Evolutionary conservation across 1,139 yeast genomes (phyloP).

Genomic region (Suhomyces terraborum): DNA sequence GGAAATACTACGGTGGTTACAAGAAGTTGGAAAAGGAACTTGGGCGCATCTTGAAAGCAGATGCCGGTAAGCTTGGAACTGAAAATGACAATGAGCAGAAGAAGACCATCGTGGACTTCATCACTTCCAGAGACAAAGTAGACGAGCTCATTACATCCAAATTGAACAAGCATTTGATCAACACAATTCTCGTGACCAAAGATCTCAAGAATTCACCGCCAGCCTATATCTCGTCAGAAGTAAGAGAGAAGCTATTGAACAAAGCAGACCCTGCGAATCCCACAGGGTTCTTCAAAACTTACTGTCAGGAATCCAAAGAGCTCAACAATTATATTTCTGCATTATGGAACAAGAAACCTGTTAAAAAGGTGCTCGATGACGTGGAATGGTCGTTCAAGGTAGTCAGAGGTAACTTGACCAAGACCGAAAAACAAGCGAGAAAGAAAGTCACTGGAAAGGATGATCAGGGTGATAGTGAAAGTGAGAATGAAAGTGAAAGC

Average conservation of each 20-base stretch:
- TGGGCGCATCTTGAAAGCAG: slow-evolving; percentile 29
- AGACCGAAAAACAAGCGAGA: slow-evolving; percentile 40
- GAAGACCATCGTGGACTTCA: slow-evolving; percentile 27
- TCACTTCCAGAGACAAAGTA: slow-evolving; percentile 22
- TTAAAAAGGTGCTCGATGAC: slow-evolving; percentile 48
- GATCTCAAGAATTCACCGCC: slow-evolving; percentile 36
- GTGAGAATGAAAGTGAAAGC: slow-evolving; percentile 24
- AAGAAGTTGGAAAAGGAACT: slow-evolving; percentile 45
- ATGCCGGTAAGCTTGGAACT: slow-evolving; percentile 22
- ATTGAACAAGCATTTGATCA: slow-evolving; percentile 31
- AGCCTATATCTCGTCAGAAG: slow-evolving; percentile 30
- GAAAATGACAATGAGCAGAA: slow-evolving; percentile 24
- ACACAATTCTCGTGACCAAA: slow-evolving; percentile 29
- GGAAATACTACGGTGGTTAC: slow-evolving; percentile 52
- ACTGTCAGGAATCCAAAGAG: slow-evolving; percentile 44
- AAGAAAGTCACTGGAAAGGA: slow-evolving; percentile 30
- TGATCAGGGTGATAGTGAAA: slow-evolving; percentile 20
- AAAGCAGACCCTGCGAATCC: slow-evolving; percentile 43
- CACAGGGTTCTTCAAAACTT: slow-evolving; percentile 48
- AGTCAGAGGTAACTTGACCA: slow-evolving; percentile 59
- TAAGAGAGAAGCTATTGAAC: slow-evolving; percentile 27
- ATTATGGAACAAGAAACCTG: slow-evolving; percentile 57
- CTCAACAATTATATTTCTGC: slow-evolving; percentile 54
- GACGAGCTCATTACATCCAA: slow-evolving; percentile 35
- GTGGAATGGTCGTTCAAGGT: slow-evolving; percentile 61